These are phyloP conservation scores for Suaeda aralocaspica DNA, from an alignment of 148 eudicot genomes.

Conservation along the genomic window DNA sequence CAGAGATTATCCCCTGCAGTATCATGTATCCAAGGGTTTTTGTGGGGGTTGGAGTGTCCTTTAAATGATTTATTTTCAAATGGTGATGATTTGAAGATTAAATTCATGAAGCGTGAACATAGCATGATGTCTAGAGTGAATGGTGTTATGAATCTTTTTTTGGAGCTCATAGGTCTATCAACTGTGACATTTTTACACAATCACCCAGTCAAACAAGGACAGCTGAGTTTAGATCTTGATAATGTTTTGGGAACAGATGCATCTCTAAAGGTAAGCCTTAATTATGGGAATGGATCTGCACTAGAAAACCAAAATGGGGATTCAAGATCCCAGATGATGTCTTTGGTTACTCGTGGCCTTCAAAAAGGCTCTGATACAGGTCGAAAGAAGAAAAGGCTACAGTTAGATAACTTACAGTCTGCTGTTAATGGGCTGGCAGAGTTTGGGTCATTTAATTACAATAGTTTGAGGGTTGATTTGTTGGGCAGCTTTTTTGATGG, in stretches of 20 bases:
- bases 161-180: constrained; percentile 35
- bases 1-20: constrained; percentile 42
- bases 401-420: constrained; percentile 22
- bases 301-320: constrained; percentile 21
- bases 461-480: constrained; percentile 34
- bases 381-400: constrained; percentile 25
- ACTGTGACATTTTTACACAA: constrained; percentile 41
- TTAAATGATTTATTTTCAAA: constrained; percentile 35
- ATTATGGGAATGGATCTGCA: constrained; percentile 19
- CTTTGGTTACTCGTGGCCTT: constrained; percentile 20
- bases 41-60: constrained; percentile 64
- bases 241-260: constrained; percentile 19
- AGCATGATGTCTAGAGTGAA: constrained; percentile 39
- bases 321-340: constrained; percentile 18
- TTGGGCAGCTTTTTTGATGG: constrained; percentile 50
- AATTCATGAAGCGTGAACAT: constrained; percentile 30
- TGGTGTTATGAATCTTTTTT: constrained; percentile 33
- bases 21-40: constrained; percentile 64
- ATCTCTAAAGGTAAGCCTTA: constrained; percentile 18
- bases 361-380: constrained; percentile 20
- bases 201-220: constrained; percentile 21
- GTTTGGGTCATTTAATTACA: constrained; percentile 33
- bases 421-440: constrained; percentile 30
- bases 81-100: constrained; percentile 29
- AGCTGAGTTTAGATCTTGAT: constrained; percentile 18